Evolutionary conservation across 2,329 filamentous ascomycete species (phyloP).

Genomic region (Paecilomyces variotii): DNA sequence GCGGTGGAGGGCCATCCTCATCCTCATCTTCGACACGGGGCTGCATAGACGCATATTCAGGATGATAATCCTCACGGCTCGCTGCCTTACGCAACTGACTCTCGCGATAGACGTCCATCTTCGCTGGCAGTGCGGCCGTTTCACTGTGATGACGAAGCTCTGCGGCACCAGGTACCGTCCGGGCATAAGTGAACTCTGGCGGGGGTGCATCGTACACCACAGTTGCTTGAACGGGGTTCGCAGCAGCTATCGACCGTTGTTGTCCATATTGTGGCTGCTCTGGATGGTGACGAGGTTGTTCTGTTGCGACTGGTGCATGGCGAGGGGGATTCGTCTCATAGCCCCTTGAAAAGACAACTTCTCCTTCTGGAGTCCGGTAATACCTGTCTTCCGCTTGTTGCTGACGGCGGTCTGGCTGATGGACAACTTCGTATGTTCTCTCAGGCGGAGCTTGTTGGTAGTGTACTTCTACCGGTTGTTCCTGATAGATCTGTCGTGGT

Average conservation of each 20-base stretch:
- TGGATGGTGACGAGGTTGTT: constrained; percentile 17
- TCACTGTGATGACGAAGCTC: constrained; percentile 18
- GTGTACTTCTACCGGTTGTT: constrained; percentile 12
- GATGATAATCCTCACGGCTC: constrained; percentile 22
- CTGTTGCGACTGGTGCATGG: constrained; percentile 12
- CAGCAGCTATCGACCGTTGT: constrained; percentile 12
- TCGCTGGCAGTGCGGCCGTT: constrained; percentile 23
- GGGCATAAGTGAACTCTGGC: constrained; percentile 10
- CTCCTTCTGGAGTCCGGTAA: not conserved
- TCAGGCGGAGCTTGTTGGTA: constrained; percentile 17
- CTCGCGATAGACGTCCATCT: constrained; percentile 6
- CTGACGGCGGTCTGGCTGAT: constrained; percentile 9
- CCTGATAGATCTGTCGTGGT: constrained; percentile 11
- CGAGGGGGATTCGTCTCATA: constrained; percentile 9
- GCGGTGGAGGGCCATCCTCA: constrained; percentile 28
- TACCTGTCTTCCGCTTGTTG: not conserved
- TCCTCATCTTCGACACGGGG: constrained; percentile 41
- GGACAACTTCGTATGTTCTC: constrained; percentile 10
- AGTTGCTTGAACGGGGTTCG: constrained; percentile 5
- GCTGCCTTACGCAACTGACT: constrained; percentile 17
- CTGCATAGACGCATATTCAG: constrained; percentile 38
- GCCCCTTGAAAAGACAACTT: not conserved
- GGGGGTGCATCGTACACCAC: constrained; percentile 12
- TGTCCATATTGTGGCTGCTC: constrained; percentile 15
- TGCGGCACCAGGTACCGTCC: constrained; percentile 8